These are phyloP conservation scores for Epichloe gansuensis DNA, from an alignment of 2,329 filamentous ascomycete genomes.

Conservation along the genomic window DNA sequence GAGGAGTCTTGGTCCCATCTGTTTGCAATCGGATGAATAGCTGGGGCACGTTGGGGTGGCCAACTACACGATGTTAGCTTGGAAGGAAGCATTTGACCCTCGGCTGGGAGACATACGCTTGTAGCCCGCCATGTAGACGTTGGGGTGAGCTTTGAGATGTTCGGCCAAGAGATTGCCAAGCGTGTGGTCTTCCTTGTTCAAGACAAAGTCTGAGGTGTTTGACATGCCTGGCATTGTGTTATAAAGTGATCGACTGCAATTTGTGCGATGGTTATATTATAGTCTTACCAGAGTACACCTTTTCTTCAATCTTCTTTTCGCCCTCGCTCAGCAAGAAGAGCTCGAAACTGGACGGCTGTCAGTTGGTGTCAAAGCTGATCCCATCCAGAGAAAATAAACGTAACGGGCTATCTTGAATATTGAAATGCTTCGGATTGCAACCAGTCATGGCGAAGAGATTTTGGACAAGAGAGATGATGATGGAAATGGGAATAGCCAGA, in stretches of 20 bases:
- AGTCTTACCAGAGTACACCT: constrained; percentile 70
- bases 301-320: constrained; percentile 88
- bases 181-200: constrained; percentile 96
- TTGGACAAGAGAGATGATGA: neutral
- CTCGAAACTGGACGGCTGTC: constrained; percentile 57
- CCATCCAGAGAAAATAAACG: constrained; percentile 10
- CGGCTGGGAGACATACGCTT: constrained; percentile 48
- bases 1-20: constrained; percentile 76
- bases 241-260: neutral
- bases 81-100: constrained; percentile 9
- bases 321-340: constrained; percentile 76
- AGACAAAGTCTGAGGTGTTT: constrained; percentile 86
- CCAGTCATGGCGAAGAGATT: constrained; percentile 17
- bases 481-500: neutral
- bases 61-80: constrained; percentile 22
- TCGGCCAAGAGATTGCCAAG: constrained; percentile 80
- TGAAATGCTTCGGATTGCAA: constrained; percentile 27
- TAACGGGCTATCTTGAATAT: constrained; percentile 24
- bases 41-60: constrained; percentile 48
- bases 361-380: constrained; percentile 8
- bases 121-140: constrained; percentile 86
- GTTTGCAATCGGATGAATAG: constrained; percentile 74
- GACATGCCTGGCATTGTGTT: constrained; percentile 49
- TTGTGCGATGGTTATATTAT: neutral
- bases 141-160: constrained; percentile 70